These are phyloP conservation scores for Coprinopsis marcescibilis DNA, from an alignment of 768 basidiomycete genomes.

Conservation along the genomic window DNA sequence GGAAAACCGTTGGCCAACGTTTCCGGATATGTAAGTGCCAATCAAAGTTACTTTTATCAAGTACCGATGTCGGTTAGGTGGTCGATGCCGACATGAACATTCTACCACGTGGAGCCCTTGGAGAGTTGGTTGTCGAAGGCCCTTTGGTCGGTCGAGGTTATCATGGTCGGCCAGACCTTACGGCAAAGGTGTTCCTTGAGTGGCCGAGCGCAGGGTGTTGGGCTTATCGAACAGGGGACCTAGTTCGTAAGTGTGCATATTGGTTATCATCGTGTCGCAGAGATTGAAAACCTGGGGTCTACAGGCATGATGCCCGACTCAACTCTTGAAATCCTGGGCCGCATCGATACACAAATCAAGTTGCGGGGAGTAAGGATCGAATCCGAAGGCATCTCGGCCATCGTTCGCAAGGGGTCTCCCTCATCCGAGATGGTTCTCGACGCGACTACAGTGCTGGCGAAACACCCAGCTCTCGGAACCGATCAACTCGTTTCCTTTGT, in stretches of 20 bases:
- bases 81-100: slow-evolving; percentile 38
- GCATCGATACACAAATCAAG: slow-evolving; percentile 49
- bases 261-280: background rate
- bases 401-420: slow-evolving; percentile 27
- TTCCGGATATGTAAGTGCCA: slow-evolving; percentile 26
- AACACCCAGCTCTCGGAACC: slow-evolving; percentile 35
- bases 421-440: slow-evolving; percentile 25
- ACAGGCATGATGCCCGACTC: slow-evolving; percentile 45
- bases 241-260: slow-evolving; percentile 28
- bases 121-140: slow-evolving; percentile 46
- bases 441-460: slow-evolving; percentile 35
- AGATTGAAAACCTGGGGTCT: background rate
- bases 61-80: slow-evolving; percentile 28
- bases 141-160: slow-evolving; percentile 48
- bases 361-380: slow-evolving; percentile 50
- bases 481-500: slow-evolving; percentile 45
- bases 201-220: slow-evolving; percentile 35
- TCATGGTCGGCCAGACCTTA: slow-evolving; percentile 37
- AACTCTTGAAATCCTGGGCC: slow-evolving; percentile 43
- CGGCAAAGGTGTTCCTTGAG: slow-evolving; percentile 39
- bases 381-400: slow-evolving; percentile 43
- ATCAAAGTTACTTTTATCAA: background rate
- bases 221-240: slow-evolving; percentile 47
- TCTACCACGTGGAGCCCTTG: slow-evolving; percentile 36
- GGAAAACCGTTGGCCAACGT: slow-evolving; percentile 35